These are phyloP conservation scores for Neoboletus magnificus DNA, from an alignment of 768 basidiomycete genomes.

Conservation along the genomic window DNA sequence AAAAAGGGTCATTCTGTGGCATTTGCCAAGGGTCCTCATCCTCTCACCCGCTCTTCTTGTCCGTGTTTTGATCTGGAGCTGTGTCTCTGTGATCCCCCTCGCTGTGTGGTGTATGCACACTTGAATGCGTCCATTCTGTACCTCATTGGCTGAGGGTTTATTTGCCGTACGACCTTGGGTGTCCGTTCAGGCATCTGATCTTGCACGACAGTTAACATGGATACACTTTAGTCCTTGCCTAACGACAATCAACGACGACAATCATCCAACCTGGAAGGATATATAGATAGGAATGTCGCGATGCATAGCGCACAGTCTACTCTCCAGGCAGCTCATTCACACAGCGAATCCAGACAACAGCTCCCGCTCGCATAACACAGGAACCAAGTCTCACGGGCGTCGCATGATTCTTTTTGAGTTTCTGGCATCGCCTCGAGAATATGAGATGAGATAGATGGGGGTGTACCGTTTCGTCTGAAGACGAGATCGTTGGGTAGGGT, in stretches of 20 bases:
- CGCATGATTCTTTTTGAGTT: neutral
- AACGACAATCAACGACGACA: constrained; percentile 5
- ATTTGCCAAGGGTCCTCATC: neutral
- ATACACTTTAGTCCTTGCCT: constrained; percentile 2
- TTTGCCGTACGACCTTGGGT: neutral
- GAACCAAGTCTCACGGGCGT: neutral
- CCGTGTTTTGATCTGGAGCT: neutral
- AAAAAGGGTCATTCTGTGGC: neutral
- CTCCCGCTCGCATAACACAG: neutral
- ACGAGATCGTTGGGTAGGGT: neutral
- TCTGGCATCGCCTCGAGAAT: neutral
- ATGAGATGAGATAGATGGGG: too few relatives aligned
- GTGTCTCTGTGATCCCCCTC: neutral
- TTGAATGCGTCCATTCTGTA: neutral
- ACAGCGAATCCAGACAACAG: constrained; percentile 1
- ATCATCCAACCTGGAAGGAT: neutral
- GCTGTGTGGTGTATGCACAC: neutral
- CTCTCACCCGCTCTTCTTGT: neutral
- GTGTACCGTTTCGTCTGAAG: neutral
- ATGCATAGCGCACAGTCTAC: neutral
- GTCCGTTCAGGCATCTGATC: neutral
- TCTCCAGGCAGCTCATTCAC: neutral
- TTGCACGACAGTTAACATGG: neutral
- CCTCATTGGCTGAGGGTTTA: neutral
- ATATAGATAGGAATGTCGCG: neutral